phyloP scores from a whole-genome alignment of 2,329 filamentous ascomycete genomes.

The Parafenestella ontariensis region DNA sequence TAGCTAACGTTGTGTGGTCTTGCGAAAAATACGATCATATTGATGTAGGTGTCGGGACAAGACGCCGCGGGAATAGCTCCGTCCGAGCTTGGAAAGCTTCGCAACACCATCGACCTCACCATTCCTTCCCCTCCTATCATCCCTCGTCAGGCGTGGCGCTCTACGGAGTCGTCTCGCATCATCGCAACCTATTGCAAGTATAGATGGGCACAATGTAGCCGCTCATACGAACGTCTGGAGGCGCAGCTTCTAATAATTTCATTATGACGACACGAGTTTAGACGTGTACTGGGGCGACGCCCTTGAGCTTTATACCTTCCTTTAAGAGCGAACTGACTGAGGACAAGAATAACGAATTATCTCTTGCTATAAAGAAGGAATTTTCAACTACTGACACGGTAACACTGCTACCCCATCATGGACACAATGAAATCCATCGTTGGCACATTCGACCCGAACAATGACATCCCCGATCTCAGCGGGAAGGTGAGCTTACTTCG shows the following conservation, averaged over 20 bases:
- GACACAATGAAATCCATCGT: slow-evolving; percentile 33
- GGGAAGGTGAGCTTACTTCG: slow-evolving; percentile 38
- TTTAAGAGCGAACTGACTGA: neutral
- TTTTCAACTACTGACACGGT: neutral
- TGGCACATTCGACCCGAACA: slow-evolving; percentile 46
- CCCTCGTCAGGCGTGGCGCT: neutral
- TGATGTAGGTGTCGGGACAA: too few relatives aligned
- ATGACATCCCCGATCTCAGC: slow-evolving; percentile 50
- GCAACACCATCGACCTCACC: neutral
- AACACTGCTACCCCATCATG: slow-evolving; percentile 8
- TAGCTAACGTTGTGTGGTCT: too few relatives aligned
- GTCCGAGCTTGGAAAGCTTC: neutral
- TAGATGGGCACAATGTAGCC: neutral
- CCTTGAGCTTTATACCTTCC: neutral
- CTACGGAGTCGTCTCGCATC: neutral
- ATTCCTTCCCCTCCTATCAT: neutral
- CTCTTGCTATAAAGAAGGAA: neutral
- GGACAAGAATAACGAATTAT: neutral
- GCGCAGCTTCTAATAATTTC: slow-evolving; percentile 4
- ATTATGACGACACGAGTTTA: slow-evolving; percentile 25
- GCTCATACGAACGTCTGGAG: neutral
- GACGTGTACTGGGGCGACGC: neutral
- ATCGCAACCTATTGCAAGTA: neutral
- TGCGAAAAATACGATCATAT: too few relatives aligned
- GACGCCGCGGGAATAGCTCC: neutral